phyloP scores from a whole-genome alignment of 768 basidiomycete genomes.

The Mycena sanguinolenta region DNA sequence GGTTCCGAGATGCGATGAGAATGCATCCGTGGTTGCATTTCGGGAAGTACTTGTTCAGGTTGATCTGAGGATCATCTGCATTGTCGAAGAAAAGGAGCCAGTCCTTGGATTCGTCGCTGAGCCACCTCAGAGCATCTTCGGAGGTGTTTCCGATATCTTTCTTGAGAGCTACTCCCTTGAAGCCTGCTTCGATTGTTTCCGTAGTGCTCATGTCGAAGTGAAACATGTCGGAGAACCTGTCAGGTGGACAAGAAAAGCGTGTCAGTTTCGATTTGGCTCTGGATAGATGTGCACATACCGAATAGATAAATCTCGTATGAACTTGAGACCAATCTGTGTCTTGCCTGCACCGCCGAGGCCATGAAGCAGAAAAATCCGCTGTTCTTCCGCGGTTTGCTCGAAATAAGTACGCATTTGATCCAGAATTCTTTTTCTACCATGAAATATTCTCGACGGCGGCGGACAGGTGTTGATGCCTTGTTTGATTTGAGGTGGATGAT shows the following conservation, averaged over 20 bases:
- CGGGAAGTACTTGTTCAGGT: constrained; percentile 18
- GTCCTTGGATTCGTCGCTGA: not conserved
- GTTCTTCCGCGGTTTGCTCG: not conserved
- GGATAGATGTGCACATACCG: not conserved
- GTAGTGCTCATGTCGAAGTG: constrained; percentile 2
- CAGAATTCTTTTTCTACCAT: not conserved
- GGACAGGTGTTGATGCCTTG: not conserved
- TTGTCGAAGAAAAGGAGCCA: constrained; percentile 19
- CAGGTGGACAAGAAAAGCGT: not conserved
- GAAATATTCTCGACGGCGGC: not conserved
- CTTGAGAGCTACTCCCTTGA: constrained; percentile 1
- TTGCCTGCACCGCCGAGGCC: constrained; percentile 6
- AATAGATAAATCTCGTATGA: not conserved
- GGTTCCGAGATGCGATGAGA: constrained; percentile 26
- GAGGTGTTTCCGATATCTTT: too few species aligned
- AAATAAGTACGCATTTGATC: not conserved
- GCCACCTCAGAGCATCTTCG: constrained; percentile 2
- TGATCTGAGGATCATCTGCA: constrained; percentile 19
- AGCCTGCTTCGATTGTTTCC: constrained; percentile 15
- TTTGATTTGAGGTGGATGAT: not conserved
- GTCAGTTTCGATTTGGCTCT: too few species aligned
- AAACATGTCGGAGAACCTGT: constrained; percentile 10
- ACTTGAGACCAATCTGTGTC: constrained; percentile 9
- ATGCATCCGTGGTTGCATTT: constrained; percentile 18
- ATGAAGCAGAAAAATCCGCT: not conserved